A percentile compares a stretch with the other conserved stretches of the same genome.
Evolutionary conservation across 345 rosid species (phyloP).

Genomic region (Euclidium syriacum): DNA sequence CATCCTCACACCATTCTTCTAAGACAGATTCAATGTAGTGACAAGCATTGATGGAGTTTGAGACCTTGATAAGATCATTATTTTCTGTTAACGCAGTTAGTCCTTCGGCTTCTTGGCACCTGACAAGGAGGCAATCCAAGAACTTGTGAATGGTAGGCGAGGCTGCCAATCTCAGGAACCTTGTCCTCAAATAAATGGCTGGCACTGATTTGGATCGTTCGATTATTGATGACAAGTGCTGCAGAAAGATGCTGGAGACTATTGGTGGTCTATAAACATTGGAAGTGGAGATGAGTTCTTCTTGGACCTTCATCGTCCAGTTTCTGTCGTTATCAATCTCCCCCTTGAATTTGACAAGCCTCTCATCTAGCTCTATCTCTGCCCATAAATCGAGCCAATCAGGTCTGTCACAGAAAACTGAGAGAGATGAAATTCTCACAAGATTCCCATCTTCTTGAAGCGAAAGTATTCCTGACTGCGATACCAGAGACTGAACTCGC

Average conservation of each 20-base stretch:
- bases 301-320: slow-evolving; percentile 71
- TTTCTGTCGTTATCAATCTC: slow-evolving; percentile 58
- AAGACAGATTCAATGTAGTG: slow-evolving; percentile 60
- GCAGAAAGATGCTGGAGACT: slow-evolving; percentile 51
- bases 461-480: slow-evolving; percentile 74
- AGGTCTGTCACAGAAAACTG: slow-evolving; percentile 81
- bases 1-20: slow-evolving; percentile 83
- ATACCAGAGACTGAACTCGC: slow-evolving; percentile 62
- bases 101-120: slow-evolving; percentile 97
- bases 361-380: slow-evolving; percentile 67
- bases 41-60: slow-evolving; percentile 62
- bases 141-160: slow-evolving; percentile 50
- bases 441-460: slow-evolving; percentile 65
- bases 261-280: slow-evolving; percentile 66
- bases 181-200: slow-evolving; percentile 47
- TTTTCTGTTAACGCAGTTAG: slow-evolving; percentile 83
- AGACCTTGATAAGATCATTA: slow-evolving; percentile 71
- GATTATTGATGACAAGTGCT: slow-evolving; percentile 47
- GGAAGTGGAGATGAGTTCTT: slow-evolving; percentile 46
- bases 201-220: slow-evolving; percentile 76
- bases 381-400: slow-evolving; percentile 97
- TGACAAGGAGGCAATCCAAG: slow-evolving; percentile 59
- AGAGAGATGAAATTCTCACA: slow-evolving; percentile 66
- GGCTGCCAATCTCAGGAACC: slow-evolving; percentile 68
- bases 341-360: slow-evolving; percentile 50